Base-by-base conservation (phyloP, 768 basidiomycete genomes). In the Hemileccinum rubropunctum region DNA sequence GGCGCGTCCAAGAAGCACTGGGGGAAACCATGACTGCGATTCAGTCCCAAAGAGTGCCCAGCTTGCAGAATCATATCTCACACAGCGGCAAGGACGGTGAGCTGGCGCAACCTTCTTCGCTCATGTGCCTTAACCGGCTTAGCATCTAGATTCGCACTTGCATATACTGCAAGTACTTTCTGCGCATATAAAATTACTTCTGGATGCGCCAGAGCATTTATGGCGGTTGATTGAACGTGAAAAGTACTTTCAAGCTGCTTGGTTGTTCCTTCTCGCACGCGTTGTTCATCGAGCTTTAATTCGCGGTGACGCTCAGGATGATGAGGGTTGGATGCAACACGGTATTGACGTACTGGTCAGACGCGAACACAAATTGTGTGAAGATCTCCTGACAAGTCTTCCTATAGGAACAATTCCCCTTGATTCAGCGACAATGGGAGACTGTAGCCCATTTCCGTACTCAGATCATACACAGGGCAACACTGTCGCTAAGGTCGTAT, bases 391-490 rank as follows among this genome's bases (percentile, higher is more conserved):
- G 34, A 54, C 39, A 26, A 13, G 14, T 10, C 37, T 33, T 36
- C 5, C 36, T 40, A 14, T 60, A 94, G 92, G 81, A 82, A 41
- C 90, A 94, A 68, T 87, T 95, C 56, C 91, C 94, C 23, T 73
- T 98, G 5, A 81, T 92, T 3, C 88, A 92, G 57, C 84, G 91
- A 32, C 95, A 98, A 68, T 98, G 94, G 95, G 95, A 95, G 50
- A 77, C 82, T 1, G 82, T 98, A 8, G 81, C 84, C 5, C 90
- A 88, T 56, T 92, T 95, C 63, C 84, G 92, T 38, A 74, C 85
- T 1, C 93, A 95, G 61, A 95, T 98, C 54, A 80, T 88, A 18
- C 88, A 94, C 58, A 86, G 84, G 60, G 89, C 94, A n/a, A 91
- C 85, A 0, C 65, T 89, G 40, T 86, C 83, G n/a, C 73, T 97